Conservation (phyloP, 1,284 basidiomycete species). For the Cryptococcus sp. region DNA sequence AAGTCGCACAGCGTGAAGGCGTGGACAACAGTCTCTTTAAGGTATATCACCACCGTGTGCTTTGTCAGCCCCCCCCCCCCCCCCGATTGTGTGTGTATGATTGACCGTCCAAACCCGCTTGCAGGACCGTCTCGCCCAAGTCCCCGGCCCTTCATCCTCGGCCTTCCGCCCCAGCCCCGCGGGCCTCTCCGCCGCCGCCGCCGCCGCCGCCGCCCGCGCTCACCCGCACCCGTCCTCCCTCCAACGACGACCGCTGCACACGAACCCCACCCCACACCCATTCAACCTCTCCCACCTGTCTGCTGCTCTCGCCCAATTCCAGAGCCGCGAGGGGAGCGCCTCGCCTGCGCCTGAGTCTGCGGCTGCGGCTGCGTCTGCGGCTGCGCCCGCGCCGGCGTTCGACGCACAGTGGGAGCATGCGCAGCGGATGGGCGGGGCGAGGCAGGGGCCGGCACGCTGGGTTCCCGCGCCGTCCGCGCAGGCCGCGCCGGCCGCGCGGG, state of each 20-base stretch:
- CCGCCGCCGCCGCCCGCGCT: constrained; percentile 4
- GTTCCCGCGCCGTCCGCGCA: constrained; percentile 8
- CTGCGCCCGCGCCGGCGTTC: not conserved
- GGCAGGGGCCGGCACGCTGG: constrained; percentile 7
- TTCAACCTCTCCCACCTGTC: constrained; percentile 48
- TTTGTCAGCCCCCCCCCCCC: not conserved
- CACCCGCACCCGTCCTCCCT: not conserved
- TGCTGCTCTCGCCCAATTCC: constrained; percentile 28
- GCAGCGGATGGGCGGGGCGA: not conserved
- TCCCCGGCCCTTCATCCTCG: constrained; percentile 10
- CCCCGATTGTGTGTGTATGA: not conserved
- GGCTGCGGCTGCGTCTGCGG: not conserved
- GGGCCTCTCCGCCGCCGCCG: not conserved
- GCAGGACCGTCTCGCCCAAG: constrained; percentile 2
- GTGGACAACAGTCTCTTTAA: constrained; percentile 72
- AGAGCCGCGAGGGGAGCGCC: not conserved
- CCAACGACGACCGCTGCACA: constrained; percentile 14
- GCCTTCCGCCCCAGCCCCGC: constrained; percentile 14
- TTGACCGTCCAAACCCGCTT: not conserved
- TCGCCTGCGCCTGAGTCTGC: not conserved
- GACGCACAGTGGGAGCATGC: constrained; percentile 18
- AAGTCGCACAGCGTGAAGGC: constrained; percentile 87
- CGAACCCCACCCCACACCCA: constrained; percentile 31
- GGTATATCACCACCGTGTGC: constrained; percentile 16
- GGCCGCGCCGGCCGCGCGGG: too few species aligned